phyloP scores from a whole-genome alignment of 495 filamentous ascomycete genomes.

The Clohesyomyces aquaticus region DNA sequence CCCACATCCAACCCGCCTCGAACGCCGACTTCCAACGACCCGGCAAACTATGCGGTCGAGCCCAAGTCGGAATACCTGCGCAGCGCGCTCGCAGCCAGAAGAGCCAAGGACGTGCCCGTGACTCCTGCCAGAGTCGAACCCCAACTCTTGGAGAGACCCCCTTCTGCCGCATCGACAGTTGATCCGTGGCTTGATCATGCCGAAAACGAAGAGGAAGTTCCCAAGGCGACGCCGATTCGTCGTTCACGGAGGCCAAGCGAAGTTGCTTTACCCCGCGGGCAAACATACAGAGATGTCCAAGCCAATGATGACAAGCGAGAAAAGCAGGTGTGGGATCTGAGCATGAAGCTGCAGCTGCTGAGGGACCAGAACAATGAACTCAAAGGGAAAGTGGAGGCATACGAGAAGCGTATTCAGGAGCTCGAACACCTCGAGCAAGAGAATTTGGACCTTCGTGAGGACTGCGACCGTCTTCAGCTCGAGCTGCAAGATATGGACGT shows the following conservation, averaged over 20 bases:
- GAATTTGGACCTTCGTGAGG: conserved; percentile 35
- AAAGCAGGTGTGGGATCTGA: conserved; percentile 90
- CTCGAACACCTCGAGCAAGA: conserved; percentile 41
- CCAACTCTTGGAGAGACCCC: not conserved
- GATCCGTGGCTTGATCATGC: conserved; percentile 32
- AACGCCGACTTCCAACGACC: not conserved
- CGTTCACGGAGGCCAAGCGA: conserved; percentile 27
- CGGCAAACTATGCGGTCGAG: conserved; percentile 14
- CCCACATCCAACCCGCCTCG: conserved; percentile 4
- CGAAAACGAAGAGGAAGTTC: conserved; percentile 12
- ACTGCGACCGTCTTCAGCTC: conserved; percentile 12
- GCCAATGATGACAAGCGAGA: conserved; percentile 59
- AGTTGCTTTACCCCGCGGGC: conserved; percentile 14
- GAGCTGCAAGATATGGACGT: conserved; percentile 45
- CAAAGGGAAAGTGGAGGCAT: conserved; percentile 64
- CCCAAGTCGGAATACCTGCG: conserved; percentile 36
- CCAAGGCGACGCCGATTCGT: not conserved
- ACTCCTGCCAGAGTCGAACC: conserved; percentile 6
- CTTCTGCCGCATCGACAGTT: not conserved
- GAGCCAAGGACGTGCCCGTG: conserved; percentile 21
- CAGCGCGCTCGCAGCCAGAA: conserved; percentile 24
- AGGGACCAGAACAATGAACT: conserved; percentile 59
- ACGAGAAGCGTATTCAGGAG: conserved; percentile 53
- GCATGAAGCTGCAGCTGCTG: conserved; percentile 79
- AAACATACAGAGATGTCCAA: conserved; percentile 39